Evolutionary conservation across 441 rosid genomes (phyloP).

Genomic region (Erysimum cheiri): DNA sequence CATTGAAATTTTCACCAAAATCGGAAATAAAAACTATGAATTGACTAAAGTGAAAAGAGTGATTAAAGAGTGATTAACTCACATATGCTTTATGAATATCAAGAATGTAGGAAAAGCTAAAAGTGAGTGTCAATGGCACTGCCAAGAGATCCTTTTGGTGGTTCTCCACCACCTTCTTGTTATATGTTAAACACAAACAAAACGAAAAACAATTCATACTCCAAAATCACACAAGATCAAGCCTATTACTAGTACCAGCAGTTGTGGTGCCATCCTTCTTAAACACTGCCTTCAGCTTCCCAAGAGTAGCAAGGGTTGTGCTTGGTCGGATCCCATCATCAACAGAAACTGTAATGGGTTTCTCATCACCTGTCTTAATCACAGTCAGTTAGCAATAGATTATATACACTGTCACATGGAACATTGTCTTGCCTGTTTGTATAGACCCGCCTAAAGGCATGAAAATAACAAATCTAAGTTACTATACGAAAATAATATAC

Average conservation of each 20-base stretch:
- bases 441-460: constrained; percentile 46
- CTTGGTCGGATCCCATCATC: constrained; percentile 95
- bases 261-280: constrained; percentile 94
- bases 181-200: too few relatives aligned
- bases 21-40: too few relatives aligned
- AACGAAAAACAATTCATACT: too few relatives aligned
- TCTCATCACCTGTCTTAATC: constrained; percentile 86
- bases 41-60: too few relatives aligned
- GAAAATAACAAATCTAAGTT: constrained; percentile 35
- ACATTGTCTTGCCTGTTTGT: constrained; percentile 41
- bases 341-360: constrained; percentile 67
- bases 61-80: too few relatives aligned
- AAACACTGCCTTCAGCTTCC: constrained; percentile 83
- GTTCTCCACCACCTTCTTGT: too few relatives aligned
- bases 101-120: too few relatives aligned
- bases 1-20: too few relatives aligned
- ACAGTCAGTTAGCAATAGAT: constrained; percentile 42
- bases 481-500: constrained; percentile 21
- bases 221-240: too few relatives aligned
- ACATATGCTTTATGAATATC: too few relatives aligned
- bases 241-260: constrained; percentile 95
- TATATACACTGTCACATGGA: constrained; percentile 29
- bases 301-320: constrained; percentile 67
- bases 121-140: too few relatives aligned
- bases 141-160: too few relatives aligned